Base-by-base conservation (phyloP, 345 rosid species). In the Aethionema arabicum region DNA sequence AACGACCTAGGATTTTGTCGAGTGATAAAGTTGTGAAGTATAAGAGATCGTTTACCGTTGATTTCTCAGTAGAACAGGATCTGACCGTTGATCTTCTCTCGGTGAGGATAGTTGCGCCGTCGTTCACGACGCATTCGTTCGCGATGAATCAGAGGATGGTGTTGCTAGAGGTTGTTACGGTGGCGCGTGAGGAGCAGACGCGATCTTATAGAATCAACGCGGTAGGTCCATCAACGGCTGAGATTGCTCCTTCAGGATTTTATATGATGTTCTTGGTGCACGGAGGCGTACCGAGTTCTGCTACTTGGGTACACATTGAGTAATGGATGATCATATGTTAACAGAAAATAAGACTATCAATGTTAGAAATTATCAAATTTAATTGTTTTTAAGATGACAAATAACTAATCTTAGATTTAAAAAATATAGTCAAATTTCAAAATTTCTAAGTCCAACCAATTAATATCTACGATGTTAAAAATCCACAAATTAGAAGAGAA, bases 121-220 rank as follows among this genome's bases (percentile, higher is more conserved):
- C 92, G 0, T 91, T 91, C 59, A 72, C 88, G 4, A 88, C 92
- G 0, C 95, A 91, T 52, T 86, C 92, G 0, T 81, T 83, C 14
- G 74, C 84, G 3, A 88, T 91, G 96, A 91, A 83, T 55, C 95
- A 88, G 72, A 80, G 91, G 73, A 83, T 86, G 92, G 87, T 88
- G 49, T 76, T 80, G 52, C 66, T 91, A 52, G 80, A 69, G 63
- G 48, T 69, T 13, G 27, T 29, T 5, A 74, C 62, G 0, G 40
- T 81, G 32, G 35, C 57, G 0, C 32, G n/a, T 27, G 15, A 36
- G 31, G 32, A 36, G 15, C 1, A 11, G 3, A 35, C 67, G 0
- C 44, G 13, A 38, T 21, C 56, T 4, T 77, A 74, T 14, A 38
- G 35, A 2, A 45, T 78, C 63, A 59, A 8, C 0, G 69, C 45